Percentiles rank a stretch among this genome's conserved stretches.
These are phyloP conservation scores for Alternaria tenuissima DNA, from an alignment of 2,329 filamentous ascomycete genomes.

Conservation along the genomic window DNA sequence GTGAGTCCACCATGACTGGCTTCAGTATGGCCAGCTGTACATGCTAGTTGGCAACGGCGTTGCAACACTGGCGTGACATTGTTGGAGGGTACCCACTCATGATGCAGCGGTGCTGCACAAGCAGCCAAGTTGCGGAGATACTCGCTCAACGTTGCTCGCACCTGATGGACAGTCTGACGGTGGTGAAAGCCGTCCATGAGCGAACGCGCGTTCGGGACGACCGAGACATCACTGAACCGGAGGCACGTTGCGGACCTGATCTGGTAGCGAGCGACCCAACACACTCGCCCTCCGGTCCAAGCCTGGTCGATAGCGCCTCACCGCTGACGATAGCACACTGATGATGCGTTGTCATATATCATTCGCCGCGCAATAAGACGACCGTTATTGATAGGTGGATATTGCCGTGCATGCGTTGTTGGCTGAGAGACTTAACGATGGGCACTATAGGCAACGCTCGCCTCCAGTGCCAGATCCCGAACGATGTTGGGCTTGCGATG, in stretches of 20 bases:
- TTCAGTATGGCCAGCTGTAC: not conserved
- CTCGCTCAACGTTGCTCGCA: conserved; percentile 2
- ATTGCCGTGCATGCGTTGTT: conserved; percentile 10
- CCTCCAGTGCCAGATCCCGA: conserved; percentile 1
- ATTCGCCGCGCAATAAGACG: conserved; percentile 14
- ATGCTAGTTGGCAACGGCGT: not conserved
- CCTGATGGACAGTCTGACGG: not conserved
- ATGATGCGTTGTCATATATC: conserved; percentile 11
- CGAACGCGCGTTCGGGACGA: conserved; percentile 6
- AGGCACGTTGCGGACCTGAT: conserved; percentile 2
- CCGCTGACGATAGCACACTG: conserved; percentile 14
- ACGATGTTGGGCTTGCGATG: conserved; percentile 1
- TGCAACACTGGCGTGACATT: not conserved
- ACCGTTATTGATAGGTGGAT: conserved; percentile 7
- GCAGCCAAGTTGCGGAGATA: not conserved
- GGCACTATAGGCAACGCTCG: conserved; percentile 8
- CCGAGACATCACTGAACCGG: conserved; percentile 13
- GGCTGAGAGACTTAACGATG: conserved; percentile 5
- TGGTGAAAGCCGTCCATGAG: not conserved
- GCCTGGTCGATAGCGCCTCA: conserved; percentile 11
- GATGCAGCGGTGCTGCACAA: not conserved
- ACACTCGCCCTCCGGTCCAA: conserved; percentile 8
- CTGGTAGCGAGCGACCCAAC: conserved; percentile 18
- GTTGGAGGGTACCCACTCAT: not conserved
- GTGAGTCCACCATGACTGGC: not conserved